These are phyloP conservation scores for Colletotrichum agaves DNA, from an alignment of 2,329 filamentous ascomycete genomes.

Conservation along the genomic window DNA sequence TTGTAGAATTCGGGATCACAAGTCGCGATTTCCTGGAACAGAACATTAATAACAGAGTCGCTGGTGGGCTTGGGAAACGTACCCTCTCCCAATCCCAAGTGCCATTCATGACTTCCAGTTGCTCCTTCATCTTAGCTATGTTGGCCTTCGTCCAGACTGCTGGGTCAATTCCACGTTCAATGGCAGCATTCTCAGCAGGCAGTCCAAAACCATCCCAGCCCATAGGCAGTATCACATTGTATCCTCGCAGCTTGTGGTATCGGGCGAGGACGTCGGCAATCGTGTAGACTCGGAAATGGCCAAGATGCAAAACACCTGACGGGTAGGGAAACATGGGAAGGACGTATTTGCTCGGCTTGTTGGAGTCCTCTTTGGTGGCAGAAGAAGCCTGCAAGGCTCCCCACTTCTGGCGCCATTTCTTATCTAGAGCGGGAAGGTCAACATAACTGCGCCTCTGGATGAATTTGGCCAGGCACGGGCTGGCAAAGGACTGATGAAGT, in stretches of 20 bases:
- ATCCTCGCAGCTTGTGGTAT: constrained; percentile 78
- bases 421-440: constrained; percentile 59
- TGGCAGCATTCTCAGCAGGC: constrained; percentile 90
- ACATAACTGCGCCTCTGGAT: constrained; percentile 52
- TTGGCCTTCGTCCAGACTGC: constrained; percentile 83
- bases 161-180: constrained; percentile 82
- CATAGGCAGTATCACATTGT: constrained; percentile 85
- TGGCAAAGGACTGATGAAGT: constrained; percentile 23
- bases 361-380: constrained; percentile 32
- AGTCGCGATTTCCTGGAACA: constrained; percentile 78
- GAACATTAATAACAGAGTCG: constrained; percentile 21
- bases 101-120: constrained; percentile 82
- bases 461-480: constrained; percentile 7
- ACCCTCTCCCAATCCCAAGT: constrained; percentile 87
- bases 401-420: constrained; percentile 65
- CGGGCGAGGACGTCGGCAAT: constrained; percentile 88
- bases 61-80: constrained; percentile 49
- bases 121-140: constrained; percentile 85
- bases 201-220: constrained; percentile 95
- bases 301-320: constrained; percentile 86
- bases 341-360: constrained; percentile 66
- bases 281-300: constrained; percentile 88
- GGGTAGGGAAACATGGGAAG: constrained; percentile 95
- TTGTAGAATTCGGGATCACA: constrained; percentile 89
- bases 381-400: constrained; percentile 38